Percentiles rank a stretch among this genome's conserved stretches.
These are phyloP conservation scores for Chrysanthemum lavandulifolium DNA, from an alignment of 129 eudicot species.

Conservation along the genomic window DNA sequence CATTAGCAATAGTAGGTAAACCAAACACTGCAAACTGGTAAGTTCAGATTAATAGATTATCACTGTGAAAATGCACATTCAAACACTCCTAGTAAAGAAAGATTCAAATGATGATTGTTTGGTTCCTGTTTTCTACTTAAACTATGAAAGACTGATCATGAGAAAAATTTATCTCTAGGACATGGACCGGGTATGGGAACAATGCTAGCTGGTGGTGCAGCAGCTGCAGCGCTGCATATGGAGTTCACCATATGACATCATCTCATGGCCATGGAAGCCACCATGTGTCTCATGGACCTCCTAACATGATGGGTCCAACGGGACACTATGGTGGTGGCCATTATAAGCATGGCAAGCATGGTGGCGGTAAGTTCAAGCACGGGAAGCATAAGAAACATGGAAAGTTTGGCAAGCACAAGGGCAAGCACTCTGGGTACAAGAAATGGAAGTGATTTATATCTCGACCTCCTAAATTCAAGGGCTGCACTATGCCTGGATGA, in stretches of 20 bases:
- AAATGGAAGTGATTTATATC: slow-evolving; percentile 48
- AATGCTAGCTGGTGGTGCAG: slow-evolving; percentile 73
- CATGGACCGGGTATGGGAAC: slow-evolving; percentile 59
- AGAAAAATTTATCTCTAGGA: slow-evolving; percentile 31
- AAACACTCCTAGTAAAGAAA: too few relatives aligned
- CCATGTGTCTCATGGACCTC: slow-evolving; percentile 26
- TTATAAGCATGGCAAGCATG: slow-evolving; percentile 52
- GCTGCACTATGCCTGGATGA: neutral
- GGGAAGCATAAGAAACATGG: slow-evolving; percentile 53
- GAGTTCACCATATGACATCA: slow-evolving; percentile 50
- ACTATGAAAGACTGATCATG: neutral
- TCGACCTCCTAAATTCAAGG: neutral
- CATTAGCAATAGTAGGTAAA: too few relatives aligned
- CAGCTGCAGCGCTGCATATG: slow-evolving; percentile 70
- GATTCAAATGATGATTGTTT: neutral
- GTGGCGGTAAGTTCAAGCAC: slow-evolving; percentile 52
- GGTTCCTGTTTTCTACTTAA: neutral
- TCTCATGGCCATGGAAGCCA: slow-evolving; percentile 34
- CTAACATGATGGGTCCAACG: slow-evolving; percentile 36
- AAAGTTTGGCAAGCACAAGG: slow-evolving; percentile 50
- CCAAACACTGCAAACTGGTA: too few relatives aligned
- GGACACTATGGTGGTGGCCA: slow-evolving; percentile 55
- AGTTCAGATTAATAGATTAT: too few relatives aligned
- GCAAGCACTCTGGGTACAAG: slow-evolving; percentile 33
- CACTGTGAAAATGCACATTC: too few relatives aligned